phyloP scores from a whole-genome alignment of 768 basidiomycete species.

The Hebeloma cylindrosporum region DNA sequence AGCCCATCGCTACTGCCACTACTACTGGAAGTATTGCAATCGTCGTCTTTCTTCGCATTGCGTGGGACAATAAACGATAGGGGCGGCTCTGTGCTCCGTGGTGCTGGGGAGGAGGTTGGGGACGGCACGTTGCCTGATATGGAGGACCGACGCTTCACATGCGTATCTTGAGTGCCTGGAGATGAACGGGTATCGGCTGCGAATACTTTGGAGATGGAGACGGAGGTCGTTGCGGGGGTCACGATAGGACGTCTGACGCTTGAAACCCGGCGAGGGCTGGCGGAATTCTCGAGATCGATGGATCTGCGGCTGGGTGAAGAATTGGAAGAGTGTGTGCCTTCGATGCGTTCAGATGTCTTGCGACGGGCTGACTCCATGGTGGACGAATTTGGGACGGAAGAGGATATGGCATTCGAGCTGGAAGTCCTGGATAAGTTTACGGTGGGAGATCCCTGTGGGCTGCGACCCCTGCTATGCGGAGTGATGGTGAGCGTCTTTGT shows the following conservation, averaged over 20 bases:
- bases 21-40: slow-evolving; percentile 55
- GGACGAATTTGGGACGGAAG: slow-evolving; percentile 48
- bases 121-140: slow-evolving; percentile 25
- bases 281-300: slow-evolving; percentile 51
- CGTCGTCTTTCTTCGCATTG: slow-evolving; percentile 33
- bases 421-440: slow-evolving; percentile 40
- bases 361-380: slow-evolving; percentile 52
- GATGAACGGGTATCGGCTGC: slow-evolving; percentile 35
- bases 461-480: slow-evolving; percentile 48
- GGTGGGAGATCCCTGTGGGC: slow-evolving; percentile 47
- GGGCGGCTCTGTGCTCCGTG: slow-evolving; percentile 15
- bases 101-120: slow-evolving; percentile 10
- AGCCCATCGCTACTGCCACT: slow-evolving; percentile 64
- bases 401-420: slow-evolving; percentile 39
- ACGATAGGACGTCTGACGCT: slow-evolving; percentile 43
- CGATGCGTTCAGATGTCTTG: slow-evolving; percentile 45
- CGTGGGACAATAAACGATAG: slow-evolving; percentile 29
- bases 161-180: slow-evolving; percentile 16
- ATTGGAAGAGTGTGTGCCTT: slow-evolving; percentile 51
- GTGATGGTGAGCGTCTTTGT: slow-evolving; percentile 34
- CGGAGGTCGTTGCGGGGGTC: slow-evolving; percentile 40
- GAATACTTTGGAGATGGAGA: slow-evolving; percentile 39
- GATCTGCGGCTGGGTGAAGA: slow-evolving; percentile 63
- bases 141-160: slow-evolving; percentile 31
- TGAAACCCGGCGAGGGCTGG: slow-evolving; percentile 47